These are phyloP conservation scores for Ceratobasidium sp. DNA, from an alignment of 1,284 basidiomycete species.

Conservation along the genomic window DNA sequence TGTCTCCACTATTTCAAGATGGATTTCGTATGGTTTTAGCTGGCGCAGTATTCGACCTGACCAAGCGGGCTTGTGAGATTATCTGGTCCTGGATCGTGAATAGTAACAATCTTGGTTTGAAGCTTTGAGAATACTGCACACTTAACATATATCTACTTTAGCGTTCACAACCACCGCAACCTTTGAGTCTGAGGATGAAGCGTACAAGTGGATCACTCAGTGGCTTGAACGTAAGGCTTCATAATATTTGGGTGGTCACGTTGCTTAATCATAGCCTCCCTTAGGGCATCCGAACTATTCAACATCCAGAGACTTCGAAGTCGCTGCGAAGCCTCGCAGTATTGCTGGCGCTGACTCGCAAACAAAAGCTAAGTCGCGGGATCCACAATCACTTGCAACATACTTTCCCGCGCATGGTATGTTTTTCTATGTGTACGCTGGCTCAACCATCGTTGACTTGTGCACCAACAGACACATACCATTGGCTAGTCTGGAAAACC, in stretches of 20 bases:
- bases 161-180: conserved; percentile 12
- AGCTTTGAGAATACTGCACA: background rate
- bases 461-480: background rate
- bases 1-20: no score
- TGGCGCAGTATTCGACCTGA: conserved; percentile 28
- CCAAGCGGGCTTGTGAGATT: conserved; percentile 1
- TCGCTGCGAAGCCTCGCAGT: conserved; percentile 13
- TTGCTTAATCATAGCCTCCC: background rate
- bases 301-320: conserved; percentile 10
- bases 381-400: background rate
- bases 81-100: conserved; percentile 7
- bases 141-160: background rate
- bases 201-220: conserved; percentile 23
- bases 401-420: conserved; percentile 24
- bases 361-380: background rate
- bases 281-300: conserved; percentile 19
- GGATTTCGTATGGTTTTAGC: conserved; percentile 15
- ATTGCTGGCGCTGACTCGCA: background rate
- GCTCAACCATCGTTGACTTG: background rate
- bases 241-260: background rate
- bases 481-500: background rate
- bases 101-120: background rate
- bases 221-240: conserved; percentile 17
- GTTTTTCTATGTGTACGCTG: background rate
- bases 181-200: conserved; percentile 22